These are phyloP conservation scores for Cotoneaster glaucophyllus DNA, from an alignment of 306 rosid species.

Conservation along the genomic window DNA sequence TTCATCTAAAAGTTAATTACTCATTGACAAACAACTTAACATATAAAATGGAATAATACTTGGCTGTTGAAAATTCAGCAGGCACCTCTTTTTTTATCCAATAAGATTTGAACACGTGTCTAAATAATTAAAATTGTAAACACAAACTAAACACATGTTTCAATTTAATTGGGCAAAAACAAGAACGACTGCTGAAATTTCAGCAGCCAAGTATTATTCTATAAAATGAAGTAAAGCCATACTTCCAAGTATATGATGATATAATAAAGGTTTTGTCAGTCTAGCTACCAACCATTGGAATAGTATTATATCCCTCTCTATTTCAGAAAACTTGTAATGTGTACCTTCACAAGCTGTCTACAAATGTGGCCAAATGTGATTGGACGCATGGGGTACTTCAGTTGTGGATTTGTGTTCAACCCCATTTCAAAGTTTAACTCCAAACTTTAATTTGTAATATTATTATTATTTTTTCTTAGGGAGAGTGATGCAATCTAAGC, in stretches of 20 bases:
- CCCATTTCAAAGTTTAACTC: too few relatives aligned
- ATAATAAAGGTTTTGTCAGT: slow-evolving; percentile 7
- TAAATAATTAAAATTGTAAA: too few relatives aligned
- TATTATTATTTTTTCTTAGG: background rate
- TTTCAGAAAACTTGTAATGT: slow-evolving; percentile 11
- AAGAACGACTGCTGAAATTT: rapidly evolving
- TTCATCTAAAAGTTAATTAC: background rate
- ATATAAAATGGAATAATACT: too few relatives aligned
- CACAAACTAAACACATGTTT: too few relatives aligned
- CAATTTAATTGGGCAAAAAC: rapidly evolving
- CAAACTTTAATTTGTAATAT: background rate
- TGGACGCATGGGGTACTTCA: too few relatives aligned
- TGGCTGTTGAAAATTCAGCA: too few relatives aligned
- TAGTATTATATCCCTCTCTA: slow-evolving; percentile 5
- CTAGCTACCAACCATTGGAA: slow-evolving; percentile 20
- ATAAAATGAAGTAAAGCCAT: background rate
- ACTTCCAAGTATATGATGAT: background rate
- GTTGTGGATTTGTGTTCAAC: slow-evolving; percentile 14
- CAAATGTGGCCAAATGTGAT: background rate
- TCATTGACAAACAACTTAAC: background rate
- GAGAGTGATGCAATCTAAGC: slow-evolving; percentile 17
- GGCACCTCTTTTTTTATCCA: too few relatives aligned
- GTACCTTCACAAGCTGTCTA: slow-evolving; percentile 26
- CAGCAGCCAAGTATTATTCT: rapidly evolving
- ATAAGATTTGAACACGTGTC: too few relatives aligned